Evolutionary conservation across 441 rosid genomes (phyloP), one percentile per base, ranked within the genome.

Genomic region (Raphanus hybrid): DNA sequence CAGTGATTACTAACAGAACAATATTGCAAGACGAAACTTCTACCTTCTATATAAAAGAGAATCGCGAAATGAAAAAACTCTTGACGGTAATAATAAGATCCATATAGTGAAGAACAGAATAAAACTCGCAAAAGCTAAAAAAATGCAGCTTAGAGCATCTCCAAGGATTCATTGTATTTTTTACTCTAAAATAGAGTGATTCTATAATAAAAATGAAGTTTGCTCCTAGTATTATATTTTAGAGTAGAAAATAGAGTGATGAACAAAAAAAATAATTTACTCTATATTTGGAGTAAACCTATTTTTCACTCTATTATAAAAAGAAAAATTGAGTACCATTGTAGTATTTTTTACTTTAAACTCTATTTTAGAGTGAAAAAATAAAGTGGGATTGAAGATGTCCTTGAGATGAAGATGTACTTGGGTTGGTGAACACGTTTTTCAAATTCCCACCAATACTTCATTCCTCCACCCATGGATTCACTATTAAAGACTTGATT

Each of bases 361-460:
- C n/a, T n/a, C n/a, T n/a, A n/a, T n/a, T n/a, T n/a, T n/a, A n/a
- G n/a, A n/a, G n/a, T n/a, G n/a, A n/a, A n/a, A n/a, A n/a, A n/a
- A n/a, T n/a, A n/a, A n/a, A n/a, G n/a, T n/a, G n/a, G n/a, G n/a
- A n/a, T n/a, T n/a, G n/a, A n/a, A n/a, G n/a, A n/a, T n/a, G n/a
- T n/a, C n/a, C n/a, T n/a, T n/a, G n/a, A n/a, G 54, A 15, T 52
- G 10, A 52, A 2, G 58, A 15, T 8, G 26, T 16, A 9, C 16
- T 54, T 54, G 59, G 10, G 26, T 54, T 54, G 59, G 59, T 54
- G 59, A 26, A 26, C 59, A 54, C 59, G 59, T 54, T 54, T 54
- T 54, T 54, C 60, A 55, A 55, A 8, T 55, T 18, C 27, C 60
- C 26, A 16, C 27, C 27, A 16, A 5, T 55, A 18, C 60, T 55